phyloP scores from a whole-genome alignment of 805 yeast genomes.

The Ogataea paraovalis region DNA sequence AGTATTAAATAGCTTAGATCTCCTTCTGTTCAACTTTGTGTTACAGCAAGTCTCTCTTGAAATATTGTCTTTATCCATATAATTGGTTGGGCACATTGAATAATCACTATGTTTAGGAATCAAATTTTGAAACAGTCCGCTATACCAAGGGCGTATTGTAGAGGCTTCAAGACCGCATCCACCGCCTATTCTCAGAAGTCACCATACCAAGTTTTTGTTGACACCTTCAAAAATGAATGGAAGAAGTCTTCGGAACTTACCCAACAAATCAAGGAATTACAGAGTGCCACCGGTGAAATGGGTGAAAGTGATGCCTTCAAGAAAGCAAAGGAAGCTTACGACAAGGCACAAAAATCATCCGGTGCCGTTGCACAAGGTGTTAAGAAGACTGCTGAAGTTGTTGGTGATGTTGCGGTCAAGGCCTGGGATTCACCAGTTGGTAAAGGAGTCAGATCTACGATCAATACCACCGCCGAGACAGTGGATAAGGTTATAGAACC shows the following conservation, averaged over 20 bases:
- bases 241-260: slow-evolving; percentile 85
- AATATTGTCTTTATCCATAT: too few relatives aligned
- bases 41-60: too few relatives aligned
- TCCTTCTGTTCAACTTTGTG: too few relatives aligned
- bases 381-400: slow-evolving; percentile 87
- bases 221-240: slow-evolving; percentile 89
- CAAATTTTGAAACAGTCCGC: slow-evolving; percentile 5
- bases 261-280: slow-evolving; percentile 88
- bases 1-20: too few relatives aligned
- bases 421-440: slow-evolving; percentile 98
- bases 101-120: slow-evolving; percentile 13
- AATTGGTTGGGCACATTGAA: too few relatives aligned
- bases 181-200: slow-evolving; percentile 43
- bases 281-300: slow-evolving; percentile 91
- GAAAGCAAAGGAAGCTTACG: slow-evolving; percentile 88
- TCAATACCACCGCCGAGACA: slow-evolving; percentile 74
- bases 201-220: slow-evolving; percentile 89
- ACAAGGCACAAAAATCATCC: slow-evolving; percentile 69
- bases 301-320: slow-evolving; percentile 93
- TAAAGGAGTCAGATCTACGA: slow-evolving; percentile 80
- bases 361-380: slow-evolving; percentile 66
- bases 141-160: slow-evolving; percentile 2
- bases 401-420: slow-evolving; percentile 81
- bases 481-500: slow-evolving; percentile 92
- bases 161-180: slow-evolving; percentile 16